phyloP scores from a whole-genome alignment of 2,329 filamentous ascomycete species.

The Tolypocladium endophyticum region DNA sequence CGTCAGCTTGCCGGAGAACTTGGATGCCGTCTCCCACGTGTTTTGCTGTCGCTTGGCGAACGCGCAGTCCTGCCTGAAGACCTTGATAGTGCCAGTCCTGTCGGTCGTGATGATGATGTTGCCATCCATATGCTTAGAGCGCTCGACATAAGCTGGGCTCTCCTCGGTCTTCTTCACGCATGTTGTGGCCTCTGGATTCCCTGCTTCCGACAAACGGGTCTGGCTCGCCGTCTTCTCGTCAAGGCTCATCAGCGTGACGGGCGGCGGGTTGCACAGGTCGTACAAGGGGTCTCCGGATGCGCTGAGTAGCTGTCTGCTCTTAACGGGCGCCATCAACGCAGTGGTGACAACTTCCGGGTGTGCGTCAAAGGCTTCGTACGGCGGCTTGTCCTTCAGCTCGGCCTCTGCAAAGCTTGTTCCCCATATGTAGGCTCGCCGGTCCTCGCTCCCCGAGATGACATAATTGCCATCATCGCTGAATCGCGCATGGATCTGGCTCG shows the following conservation, averaged over 20 bases:
- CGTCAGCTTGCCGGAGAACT: slow-evolving; percentile 59
- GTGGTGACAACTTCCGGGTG: slow-evolving; percentile 82
- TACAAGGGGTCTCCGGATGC: slow-evolving; percentile 87
- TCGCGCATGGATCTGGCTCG: slow-evolving; percentile 79
- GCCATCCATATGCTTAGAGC: slow-evolving; percentile 66
- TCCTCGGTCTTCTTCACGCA: slow-evolving; percentile 45
- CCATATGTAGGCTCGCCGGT: slow-evolving; percentile 87
- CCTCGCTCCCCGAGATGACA: slow-evolving; percentile 88
- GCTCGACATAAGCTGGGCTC: slow-evolving; percentile 66
- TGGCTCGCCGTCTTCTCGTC: slow-evolving; percentile 46
- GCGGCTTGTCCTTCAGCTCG: slow-evolving; percentile 66
- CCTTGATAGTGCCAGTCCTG: slow-evolving; percentile 79
- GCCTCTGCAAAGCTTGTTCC: slow-evolving; percentile 39
- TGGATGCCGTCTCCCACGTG: slow-evolving; percentile 66
- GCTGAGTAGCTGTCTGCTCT: slow-evolving; percentile 66
- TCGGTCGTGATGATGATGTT: slow-evolving; percentile 92
- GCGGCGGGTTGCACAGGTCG: slow-evolving; percentile 90
- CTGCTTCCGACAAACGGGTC: slow-evolving; percentile 24
- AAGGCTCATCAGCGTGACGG: slow-evolving; percentile 68
- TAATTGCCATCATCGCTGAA: slow-evolving; percentile 83
- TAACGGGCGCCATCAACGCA: slow-evolving; percentile 74
- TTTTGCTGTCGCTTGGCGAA: slow-evolving; percentile 67
- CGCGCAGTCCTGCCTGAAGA: slow-evolving; percentile 92
- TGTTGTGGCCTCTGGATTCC: slow-evolving; percentile 21
- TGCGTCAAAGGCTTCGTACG: slow-evolving; percentile 83